These are phyloP conservation scores for Afroboletus lepidellus DNA, from an alignment of 1,284 basidiomycete genomes.

Conservation along the genomic window DNA sequence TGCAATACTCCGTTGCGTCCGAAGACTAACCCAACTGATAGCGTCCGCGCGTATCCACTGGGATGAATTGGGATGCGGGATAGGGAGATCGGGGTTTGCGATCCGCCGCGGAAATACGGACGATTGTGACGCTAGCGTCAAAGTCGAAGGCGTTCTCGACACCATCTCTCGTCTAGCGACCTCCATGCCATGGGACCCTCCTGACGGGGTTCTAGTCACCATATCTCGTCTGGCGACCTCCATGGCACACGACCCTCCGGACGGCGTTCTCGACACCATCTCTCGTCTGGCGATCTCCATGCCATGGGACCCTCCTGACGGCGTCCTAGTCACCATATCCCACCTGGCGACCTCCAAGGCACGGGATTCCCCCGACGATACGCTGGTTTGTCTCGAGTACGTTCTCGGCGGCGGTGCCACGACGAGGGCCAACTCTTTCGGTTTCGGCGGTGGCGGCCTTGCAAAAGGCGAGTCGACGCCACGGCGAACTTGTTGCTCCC, in stretches of 20 bases:
- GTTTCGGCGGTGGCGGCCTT: slow-evolving; percentile 9
- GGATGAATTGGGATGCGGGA: slow-evolving; percentile 48
- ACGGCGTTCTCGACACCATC: slow-evolving; percentile 1
- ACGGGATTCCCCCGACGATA: slow-evolving; percentile 2
- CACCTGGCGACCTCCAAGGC: background rate
- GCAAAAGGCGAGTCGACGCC: slow-evolving; percentile 49
- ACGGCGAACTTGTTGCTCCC: slow-evolving; percentile 41
- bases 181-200: slow-evolving; percentile 3
- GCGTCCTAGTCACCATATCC: slow-evolving; percentile 2
- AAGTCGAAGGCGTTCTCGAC: background rate
- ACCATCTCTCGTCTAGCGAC: slow-evolving; percentile 1
- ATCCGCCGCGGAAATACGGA: slow-evolving; percentile 42
- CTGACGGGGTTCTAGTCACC: background rate
- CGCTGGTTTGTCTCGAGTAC: slow-evolving; percentile 12
- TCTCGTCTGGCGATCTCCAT: background rate
- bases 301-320: slow-evolving; percentile 1
- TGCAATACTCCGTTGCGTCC: slow-evolving; percentile 13
- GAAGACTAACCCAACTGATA: slow-evolving; percentile 25
- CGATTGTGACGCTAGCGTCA: slow-evolving; percentile 4
- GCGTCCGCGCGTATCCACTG: slow-evolving; percentile 57
- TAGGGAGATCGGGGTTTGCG: slow-evolving; percentile 52
- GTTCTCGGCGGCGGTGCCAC: slow-evolving; percentile 21
- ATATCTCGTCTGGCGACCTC: slow-evolving; percentile 1
- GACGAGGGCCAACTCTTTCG: slow-evolving; percentile 1
- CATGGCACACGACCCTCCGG: slow-evolving; percentile 3